These are phyloP conservation scores for Tardiomyces digboiensis DNA, from an alignment of 1,139 yeast genomes.

Conservation along the genomic window DNA sequence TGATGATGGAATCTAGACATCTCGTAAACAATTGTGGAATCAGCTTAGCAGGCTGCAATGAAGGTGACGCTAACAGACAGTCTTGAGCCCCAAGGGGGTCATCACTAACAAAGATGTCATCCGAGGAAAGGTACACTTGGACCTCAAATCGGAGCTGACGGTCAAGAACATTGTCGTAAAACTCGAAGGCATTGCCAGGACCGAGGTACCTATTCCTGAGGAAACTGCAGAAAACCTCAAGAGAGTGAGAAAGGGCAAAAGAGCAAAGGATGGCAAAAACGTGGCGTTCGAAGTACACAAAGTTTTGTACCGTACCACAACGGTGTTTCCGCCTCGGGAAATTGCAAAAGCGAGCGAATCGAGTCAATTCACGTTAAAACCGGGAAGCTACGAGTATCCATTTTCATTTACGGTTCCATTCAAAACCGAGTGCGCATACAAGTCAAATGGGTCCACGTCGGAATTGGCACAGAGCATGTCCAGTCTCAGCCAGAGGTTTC, in stretches of 20 bases:
- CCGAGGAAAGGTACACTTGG: conserved; percentile 38
- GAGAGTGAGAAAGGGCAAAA: neutral
- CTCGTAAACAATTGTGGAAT: too few species aligned
- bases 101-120: conserved; percentile 43
- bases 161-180: conserved; percentile 47
- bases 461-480: neutral
- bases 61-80: neutral
- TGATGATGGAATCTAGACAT: too few species aligned
- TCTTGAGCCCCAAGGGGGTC: neutral
- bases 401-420: conserved; percentile 48
- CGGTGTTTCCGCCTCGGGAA: conserved; percentile 55
- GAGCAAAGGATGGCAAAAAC: conserved; percentile 8
- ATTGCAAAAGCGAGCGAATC: conserved; percentile 38
- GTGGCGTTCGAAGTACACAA: conserved; percentile 39
- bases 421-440: conserved; percentile 38
- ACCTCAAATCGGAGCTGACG: conserved; percentile 37
- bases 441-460: conserved; percentile 6
- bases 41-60: too few species aligned
- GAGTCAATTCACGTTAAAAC: conserved; percentile 47
- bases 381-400: conserved; percentile 51
- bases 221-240: neutral
- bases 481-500: neutral
- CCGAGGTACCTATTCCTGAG: conserved; percentile 27
- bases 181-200: conserved; percentile 44
- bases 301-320: conserved; percentile 43